phyloP scores from a whole-genome alignment of 75 land plant species.

The Azolla pinnata region DNA sequence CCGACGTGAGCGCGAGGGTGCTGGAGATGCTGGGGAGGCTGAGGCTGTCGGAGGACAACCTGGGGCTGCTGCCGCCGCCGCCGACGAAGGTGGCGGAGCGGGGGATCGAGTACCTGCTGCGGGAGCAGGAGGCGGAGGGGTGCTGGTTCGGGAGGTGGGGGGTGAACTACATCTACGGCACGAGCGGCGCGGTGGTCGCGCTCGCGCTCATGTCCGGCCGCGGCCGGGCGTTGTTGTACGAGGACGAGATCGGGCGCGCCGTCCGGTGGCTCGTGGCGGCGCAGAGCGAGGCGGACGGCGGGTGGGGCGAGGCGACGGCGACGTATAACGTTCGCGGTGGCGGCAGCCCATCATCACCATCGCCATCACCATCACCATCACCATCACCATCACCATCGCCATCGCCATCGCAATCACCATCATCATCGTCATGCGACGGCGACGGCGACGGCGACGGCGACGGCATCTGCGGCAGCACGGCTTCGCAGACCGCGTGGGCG shows the following conservation, averaged over 20 bases:
- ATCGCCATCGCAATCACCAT: no score
- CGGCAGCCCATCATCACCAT: not conserved
- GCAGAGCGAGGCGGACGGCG: not conserved
- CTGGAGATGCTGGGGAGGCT: conserved; percentile 4
- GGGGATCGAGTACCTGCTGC: not conserved
- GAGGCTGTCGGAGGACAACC: not conserved
- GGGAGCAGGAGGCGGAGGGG: conserved; percentile 9
- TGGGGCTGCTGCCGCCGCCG: not conserved
- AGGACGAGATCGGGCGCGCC: not conserved
- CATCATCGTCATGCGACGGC: no score
- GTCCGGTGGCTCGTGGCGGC: not conserved
- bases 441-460: not conserved
- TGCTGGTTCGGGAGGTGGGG: conserved; percentile 14
- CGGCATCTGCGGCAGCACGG: not conserved
- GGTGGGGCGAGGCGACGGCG: not conserved
- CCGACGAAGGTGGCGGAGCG: not conserved
- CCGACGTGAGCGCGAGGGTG: conserved; percentile 6
- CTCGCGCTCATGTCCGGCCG: conserved; percentile 3
- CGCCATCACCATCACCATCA: no score
- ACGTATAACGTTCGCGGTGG: not conserved
- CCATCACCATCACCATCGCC: no score
- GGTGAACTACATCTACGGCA: conserved; percentile 11
- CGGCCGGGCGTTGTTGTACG: not conserved
- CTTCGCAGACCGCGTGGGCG: not conserved
- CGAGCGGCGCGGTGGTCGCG: conserved; percentile 2